A percentile compares a stretch with the other conserved stretches of the same genome.
Evolutionary conservation across 1,284 basidiomycete species (phyloP).

Genomic region (Leccinum subspadiceum): DNA sequence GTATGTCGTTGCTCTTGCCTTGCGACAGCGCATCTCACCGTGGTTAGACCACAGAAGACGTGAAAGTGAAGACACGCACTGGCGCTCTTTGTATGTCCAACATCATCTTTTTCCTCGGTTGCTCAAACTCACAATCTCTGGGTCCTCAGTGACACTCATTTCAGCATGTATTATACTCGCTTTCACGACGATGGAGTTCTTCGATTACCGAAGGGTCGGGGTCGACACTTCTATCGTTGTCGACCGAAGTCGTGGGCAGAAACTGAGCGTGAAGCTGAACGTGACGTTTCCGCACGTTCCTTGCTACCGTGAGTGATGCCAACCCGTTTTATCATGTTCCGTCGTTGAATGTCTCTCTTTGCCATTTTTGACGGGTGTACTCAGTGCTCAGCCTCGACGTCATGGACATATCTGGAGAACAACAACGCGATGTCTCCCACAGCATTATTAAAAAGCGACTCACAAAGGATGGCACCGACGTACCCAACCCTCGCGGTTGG

Average conservation of each 20-base stretch:
- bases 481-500: slow-evolving; percentile 57
- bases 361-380: background rate
- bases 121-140: slow-evolving; percentile 4
- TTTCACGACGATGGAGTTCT: slow-evolving; percentile 90
- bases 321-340: background rate
- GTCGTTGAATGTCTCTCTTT: slow-evolving; percentile 2
- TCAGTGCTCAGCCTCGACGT: slow-evolving; percentile 92
- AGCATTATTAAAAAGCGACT: slow-evolving; percentile 87
- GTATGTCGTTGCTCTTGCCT: slow-evolving; percentile 41
- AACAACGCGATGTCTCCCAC: slow-evolving; percentile 87
- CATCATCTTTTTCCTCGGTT: background rate
- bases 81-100: slow-evolving; percentile 78
- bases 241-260: slow-evolving; percentile 93
- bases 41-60: slow-evolving; percentile 90
- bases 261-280: slow-evolving; percentile 89
- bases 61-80: slow-evolving; percentile 94
- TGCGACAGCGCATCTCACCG: slow-evolving; percentile 11
- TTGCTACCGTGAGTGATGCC: slow-evolving; percentile 79
- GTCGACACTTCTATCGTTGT: slow-evolving; percentile 90
- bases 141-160: slow-evolving; percentile 78
- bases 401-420: slow-evolving; percentile 98
- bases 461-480: slow-evolving; percentile 53
- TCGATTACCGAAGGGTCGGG: slow-evolving; percentile 89
- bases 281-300: slow-evolving; percentile 96
- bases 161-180: slow-evolving; percentile 90